A percentile compares a stretch with the other conserved stretches of the same genome.
Conservation (phyloP, 352 stramenopile genomes). For the Globisporangium iwayamae region DNA sequence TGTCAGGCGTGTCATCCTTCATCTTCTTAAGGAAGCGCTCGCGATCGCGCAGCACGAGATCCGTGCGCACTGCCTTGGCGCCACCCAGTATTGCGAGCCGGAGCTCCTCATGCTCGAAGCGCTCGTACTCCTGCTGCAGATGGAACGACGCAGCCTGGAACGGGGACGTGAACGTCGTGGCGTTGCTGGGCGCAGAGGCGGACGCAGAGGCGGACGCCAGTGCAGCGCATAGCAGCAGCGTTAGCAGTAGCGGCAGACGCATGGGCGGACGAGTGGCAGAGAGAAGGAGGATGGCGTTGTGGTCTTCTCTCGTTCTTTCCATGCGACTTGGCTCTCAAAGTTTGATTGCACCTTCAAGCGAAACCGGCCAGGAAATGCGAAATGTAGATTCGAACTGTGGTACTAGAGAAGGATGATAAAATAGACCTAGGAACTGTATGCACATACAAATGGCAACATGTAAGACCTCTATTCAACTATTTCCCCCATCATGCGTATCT, state of each 20-base stretch:
- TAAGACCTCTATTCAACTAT: too few species aligned
- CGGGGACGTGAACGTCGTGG: slow-evolving; percentile 5
- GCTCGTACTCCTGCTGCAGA: slow-evolving; percentile 18
- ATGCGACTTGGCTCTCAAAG: too few species aligned
- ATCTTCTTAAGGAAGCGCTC: slow-evolving; percentile 33
- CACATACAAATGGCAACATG: too few species aligned
- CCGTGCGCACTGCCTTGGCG: slow-evolving; percentile 2
- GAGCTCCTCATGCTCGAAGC: slow-evolving; percentile 17
- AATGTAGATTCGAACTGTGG: too few species aligned
- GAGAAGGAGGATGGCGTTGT: neutral
- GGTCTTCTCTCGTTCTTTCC: neutral
- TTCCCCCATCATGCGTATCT: too few species aligned
- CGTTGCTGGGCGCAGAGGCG: neutral
- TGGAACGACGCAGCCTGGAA: slow-evolving; percentile 15
- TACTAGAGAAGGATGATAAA: too few species aligned
- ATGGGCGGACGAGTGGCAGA: neutral
- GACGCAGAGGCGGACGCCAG: neutral
- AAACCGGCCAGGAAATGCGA: neutral
- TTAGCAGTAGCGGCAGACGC: slow-evolving; percentile 3
- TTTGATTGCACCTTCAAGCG: neutral
- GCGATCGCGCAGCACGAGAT: slow-evolving; percentile 17
- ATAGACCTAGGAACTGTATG: too few species aligned
- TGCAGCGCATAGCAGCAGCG: neutral
- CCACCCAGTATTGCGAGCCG: slow-evolving; percentile 11
- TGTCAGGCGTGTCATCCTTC: slow-evolving; percentile 47